Evolutionary conservation across 2,329 filamentous ascomycete species (phyloP).

Genomic region (Hypoxylon sp.): DNA sequence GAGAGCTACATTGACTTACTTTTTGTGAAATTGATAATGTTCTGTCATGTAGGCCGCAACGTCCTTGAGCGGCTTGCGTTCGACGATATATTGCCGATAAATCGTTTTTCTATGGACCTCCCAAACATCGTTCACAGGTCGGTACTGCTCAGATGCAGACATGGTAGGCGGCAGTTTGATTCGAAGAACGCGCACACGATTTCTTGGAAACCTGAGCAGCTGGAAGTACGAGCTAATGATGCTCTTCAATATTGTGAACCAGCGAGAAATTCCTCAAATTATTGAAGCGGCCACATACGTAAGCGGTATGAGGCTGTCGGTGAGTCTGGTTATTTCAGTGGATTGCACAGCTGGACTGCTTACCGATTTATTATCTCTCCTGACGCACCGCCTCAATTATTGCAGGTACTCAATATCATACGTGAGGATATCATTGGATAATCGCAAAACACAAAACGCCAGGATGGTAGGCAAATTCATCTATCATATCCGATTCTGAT

Average conservation of each 20-base stretch:
- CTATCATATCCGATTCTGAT: neutral
- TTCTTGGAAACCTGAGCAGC: neutral
- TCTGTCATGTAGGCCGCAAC: neutral
- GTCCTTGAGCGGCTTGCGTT: neutral
- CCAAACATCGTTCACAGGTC: neutral
- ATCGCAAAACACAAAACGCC: neutral
- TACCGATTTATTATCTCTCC: too few relatives aligned
- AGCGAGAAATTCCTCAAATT: neutral
- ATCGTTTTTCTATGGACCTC: slow-evolving; percentile 3
- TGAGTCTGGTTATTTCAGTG: too few relatives aligned
- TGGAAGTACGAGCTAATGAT: neutral
- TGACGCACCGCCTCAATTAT: too few relatives aligned
- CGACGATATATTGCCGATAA: neutral
- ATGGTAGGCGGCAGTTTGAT: neutral
- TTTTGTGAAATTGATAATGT: neutral
- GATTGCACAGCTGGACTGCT: neutral
- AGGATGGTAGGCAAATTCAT: neutral
- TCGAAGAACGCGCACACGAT: neutral
- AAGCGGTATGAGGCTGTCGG: neutral
- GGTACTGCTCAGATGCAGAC: neutral
- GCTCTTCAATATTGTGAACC: neutral
- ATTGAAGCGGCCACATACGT: neutral
- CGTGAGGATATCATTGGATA: neutral
- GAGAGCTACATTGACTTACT: neutral
- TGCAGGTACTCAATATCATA: too few relatives aligned